These are phyloP conservation scores for Taphrina communis DNA, from an alignment of 1,139 yeast species.

Conservation along the genomic window DNA sequence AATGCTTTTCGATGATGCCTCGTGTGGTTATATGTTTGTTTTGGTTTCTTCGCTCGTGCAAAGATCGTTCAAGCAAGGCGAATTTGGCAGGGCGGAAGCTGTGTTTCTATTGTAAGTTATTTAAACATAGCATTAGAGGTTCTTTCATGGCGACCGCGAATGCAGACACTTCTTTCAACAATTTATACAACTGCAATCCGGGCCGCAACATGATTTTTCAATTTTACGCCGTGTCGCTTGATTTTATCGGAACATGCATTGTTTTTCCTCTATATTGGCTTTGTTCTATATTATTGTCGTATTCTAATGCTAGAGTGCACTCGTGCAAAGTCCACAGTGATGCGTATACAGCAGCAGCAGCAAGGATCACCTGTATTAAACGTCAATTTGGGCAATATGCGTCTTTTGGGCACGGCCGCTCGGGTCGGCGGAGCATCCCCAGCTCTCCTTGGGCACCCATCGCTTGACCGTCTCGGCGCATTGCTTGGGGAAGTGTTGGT, in stretches of 20 bases:
- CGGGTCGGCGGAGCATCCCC: slow-evolving; percentile 99
- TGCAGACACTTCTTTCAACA: background rate
- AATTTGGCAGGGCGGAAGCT: no score
- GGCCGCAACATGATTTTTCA: no score
- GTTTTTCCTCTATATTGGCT: background rate
- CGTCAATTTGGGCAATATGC: slow-evolving; percentile 26
- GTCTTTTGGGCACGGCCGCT: slow-evolving; percentile 68
- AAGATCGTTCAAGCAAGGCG: no score
- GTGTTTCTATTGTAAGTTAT: no score
- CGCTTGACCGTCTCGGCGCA: slow-evolving; percentile 98
- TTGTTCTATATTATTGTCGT: background rate
- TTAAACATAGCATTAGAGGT: background rate
- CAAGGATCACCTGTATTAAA: background rate
- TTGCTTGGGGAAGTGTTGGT: slow-evolving; percentile 82
- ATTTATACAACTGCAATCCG: no score
- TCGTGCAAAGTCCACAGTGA: slow-evolving; percentile 48
- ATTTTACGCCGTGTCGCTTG: no score
- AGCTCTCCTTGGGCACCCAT: slow-evolving; percentile 99
- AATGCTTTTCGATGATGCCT: no score
- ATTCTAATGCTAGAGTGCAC: background rate
- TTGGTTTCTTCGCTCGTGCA: no score
- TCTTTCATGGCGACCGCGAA: slow-evolving; percentile 9
- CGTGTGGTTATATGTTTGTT: no score
- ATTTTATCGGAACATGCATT: no score
- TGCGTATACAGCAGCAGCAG: no score